These are phyloP conservation scores for Senna tora DNA, from an alignment of 306 rosid genomes.

Conservation along the genomic window DNA sequence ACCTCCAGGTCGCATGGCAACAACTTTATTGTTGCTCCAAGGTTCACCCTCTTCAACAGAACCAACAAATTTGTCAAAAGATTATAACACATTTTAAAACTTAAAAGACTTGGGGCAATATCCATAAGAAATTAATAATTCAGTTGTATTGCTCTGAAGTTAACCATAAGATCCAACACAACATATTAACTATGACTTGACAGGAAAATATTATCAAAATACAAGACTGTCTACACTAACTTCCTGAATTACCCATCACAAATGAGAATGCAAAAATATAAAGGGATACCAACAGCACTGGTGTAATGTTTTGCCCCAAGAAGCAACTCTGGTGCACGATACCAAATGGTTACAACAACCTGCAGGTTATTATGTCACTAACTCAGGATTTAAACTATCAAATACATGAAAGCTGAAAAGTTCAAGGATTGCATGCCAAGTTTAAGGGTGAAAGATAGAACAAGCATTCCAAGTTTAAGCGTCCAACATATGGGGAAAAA, in stretches of 20 bases:
- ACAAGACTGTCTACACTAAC: not conserved
- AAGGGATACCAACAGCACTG: constrained; percentile 93
- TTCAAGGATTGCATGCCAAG: constrained; percentile 1
- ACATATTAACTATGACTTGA: constrained; percentile 22
- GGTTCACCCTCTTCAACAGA: too few species aligned
- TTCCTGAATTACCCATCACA: not conserved
- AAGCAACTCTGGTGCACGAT: constrained; percentile 96
- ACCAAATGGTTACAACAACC: constrained; percentile 98
- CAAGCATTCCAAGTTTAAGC: constrained; percentile 9
- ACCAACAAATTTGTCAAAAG: not conserved
- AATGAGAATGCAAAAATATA: constrained; percentile 14
- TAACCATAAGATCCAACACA: constrained; percentile 6
- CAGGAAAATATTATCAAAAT: not conserved
- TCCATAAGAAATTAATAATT: constrained; percentile 25
- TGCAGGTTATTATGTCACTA: constrained; percentile 44
- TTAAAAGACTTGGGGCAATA: constrained; percentile 25
- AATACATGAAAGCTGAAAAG: constrained; percentile 10
- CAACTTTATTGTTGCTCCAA: too few species aligned
- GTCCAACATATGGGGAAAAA: constrained; percentile 14
- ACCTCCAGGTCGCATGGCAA: too few species aligned
- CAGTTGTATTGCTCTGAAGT: constrained; percentile 11
- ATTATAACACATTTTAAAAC: not conserved
- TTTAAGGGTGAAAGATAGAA: constrained; percentile 12
- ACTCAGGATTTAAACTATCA: constrained; percentile 30
- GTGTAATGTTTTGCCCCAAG: constrained; percentile 97